Evolutionary conservation across 345 rosid species (phyloP), one percentile per base, ranked within the genome.

Genomic region (Gossypium turneri): DNA sequence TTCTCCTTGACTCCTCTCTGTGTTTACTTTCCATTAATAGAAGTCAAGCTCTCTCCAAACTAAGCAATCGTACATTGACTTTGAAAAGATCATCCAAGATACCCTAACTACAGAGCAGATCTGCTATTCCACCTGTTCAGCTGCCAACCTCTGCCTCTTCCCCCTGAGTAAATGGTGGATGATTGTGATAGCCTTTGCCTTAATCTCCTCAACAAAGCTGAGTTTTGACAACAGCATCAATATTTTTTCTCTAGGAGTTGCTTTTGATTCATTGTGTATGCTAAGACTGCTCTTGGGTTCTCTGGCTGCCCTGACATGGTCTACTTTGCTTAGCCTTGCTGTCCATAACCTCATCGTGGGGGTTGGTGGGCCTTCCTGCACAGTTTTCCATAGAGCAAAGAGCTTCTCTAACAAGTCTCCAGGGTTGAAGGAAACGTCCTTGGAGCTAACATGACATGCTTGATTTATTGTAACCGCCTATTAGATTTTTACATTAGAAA

Each of bases 401-500:
- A 81, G 17, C 84, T 88, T 34, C 48, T 77, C 72, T 89, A 92
- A 4, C 77, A 79, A 52, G 79, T 91, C 1, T 71, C 86, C 9
- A 53, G 75, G n/a, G 84, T 88, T 29, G 84, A 75, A 2, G 85
- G 87, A 3, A 79, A 85, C 55, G 87, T 94, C 43, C 95, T 94
- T 0, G 74, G 70, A 48, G 88, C 89, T 12, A 82, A 90, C 12
- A 83, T 86, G 85, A 75, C 90, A 2, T 88, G 63, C 75, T 88
- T 0, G 68, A 56, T 12, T 56, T 9, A 4, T 27, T n/a, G 94
- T 0, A 97, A 90, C 79, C 1, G 16, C 85, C 92, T 2, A 85
- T 89, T 12, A 95, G 94, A 1, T 88, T 90, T 84, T 90, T 94
- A 2, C 94, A 92, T 74, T 92, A 92, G 62, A 86, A 85, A 55